Base-by-base conservation (phyloP, 371 early-diverging fungal species). In the Amoeboaphelidium protococcarum region DNA sequence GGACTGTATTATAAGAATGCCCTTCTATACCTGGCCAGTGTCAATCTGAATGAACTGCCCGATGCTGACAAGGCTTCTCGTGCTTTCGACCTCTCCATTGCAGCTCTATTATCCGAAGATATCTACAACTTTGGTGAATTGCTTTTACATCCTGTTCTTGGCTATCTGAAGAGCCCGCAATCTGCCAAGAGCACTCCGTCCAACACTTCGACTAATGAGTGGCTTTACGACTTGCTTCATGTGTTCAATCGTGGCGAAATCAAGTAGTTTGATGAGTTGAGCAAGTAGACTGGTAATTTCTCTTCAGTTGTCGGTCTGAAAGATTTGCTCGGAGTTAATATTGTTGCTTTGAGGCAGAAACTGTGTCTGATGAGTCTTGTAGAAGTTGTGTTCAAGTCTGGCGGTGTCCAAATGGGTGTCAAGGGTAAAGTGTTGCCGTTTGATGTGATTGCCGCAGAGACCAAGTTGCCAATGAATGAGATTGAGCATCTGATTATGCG, bases 81-180 rank as follows among this genome's bases (percentile, higher is more conserved):
- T 43, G 94, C 94, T 12, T 75, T 81, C 49, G 91, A 94, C 47
- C 67, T 96, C 58, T 66, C 85, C 0, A 60, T 94, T 22, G 73
- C 87, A 10, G 97, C 94, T 1, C 59, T 96, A 40, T 62, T 96
- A 20, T 87, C 90, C 24, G 40, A 37, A 37, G 82, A 74, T 40
- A 79, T 96, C 40, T 96, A 92, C 66, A 94, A 94, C 68, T 96
- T 96, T 78, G 94, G 97, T 48, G 90, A 92, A 61, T 62, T 96
- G 82, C 65, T 92, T 50, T 81, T 85, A 74, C 96, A 95, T 55
- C 88, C 84, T 25, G 82, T 95, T 46, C 62, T 89, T 48, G 82
- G 88, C 44, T 62, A 78, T 1, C 67, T 90, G 40, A 65, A 61
- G 50, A 74, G 71, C 26, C 80, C 86, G 12, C 69, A 74, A 48